These are phyloP conservation scores for Earliella scabrosa DNA, from an alignment of 1,284 basidiomycete genomes.

Conservation along the genomic window DNA sequence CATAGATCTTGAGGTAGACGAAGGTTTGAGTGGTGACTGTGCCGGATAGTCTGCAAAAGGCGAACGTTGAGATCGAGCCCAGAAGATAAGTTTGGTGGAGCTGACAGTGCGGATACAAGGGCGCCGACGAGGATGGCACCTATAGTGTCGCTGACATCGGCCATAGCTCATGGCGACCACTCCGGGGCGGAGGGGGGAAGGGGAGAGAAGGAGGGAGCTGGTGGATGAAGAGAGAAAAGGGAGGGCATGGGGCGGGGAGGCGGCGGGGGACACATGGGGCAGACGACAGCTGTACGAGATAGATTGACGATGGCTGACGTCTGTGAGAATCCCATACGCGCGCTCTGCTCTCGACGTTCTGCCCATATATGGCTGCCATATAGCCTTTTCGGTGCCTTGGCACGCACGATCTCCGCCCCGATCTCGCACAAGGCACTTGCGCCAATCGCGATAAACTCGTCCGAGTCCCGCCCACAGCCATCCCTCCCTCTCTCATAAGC, in stretches of 20 bases:
- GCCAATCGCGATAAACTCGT: too few relatives aligned
- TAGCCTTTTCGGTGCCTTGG: conserved; percentile 10
- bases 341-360: not conserved
- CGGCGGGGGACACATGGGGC: not conserved
- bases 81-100: not conserved
- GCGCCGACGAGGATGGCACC: conserved; percentile 26
- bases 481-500: too few relatives aligned
- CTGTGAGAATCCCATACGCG: conserved; percentile 16
- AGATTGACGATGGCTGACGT: conserved; percentile 24
- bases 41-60: conserved; percentile 16
- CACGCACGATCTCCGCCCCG: conserved; percentile 7
- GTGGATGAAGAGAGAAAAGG: conserved; percentile 4
- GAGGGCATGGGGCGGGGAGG: conserved; percentile 11
- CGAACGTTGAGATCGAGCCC: not conserved
- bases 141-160: conserved; percentile 21
- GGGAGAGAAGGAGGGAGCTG: conserved; percentile 2
- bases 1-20: conserved; percentile 22
- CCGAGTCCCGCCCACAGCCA: too few relatives aligned
- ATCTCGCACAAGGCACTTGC: conserved; percentile 1
- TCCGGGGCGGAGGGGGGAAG: conserved; percentile 6
- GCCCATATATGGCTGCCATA: conserved; percentile 18
- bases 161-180: conserved; percentile 26
- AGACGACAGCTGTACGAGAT: conserved; percentile 17
- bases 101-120: conserved; percentile 23
- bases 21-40: conserved; percentile 23